Evolutionary conservation across 805 yeast species (phyloP), one percentile per base, ranked within the genome.

Genomic region (Starmera dryadoides): DNA sequence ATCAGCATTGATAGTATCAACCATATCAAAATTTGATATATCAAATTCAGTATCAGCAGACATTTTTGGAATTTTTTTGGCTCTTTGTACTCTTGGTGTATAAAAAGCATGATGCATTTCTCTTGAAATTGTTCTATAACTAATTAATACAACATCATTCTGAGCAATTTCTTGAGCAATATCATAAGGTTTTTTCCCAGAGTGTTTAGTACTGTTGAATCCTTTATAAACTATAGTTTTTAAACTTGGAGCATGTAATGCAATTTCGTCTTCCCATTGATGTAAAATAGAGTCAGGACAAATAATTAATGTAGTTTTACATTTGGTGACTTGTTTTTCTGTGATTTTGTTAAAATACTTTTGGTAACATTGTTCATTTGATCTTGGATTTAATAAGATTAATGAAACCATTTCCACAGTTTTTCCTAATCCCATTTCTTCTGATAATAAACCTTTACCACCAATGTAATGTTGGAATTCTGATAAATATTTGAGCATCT

Each of bases 391-490:
- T 36, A 79, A 52, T 2, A 78, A 53, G 0, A 83, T 61, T 30
- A 91, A 62, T 0, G 95, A 68, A 2, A 86, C 66, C 12, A 88
- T 67, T 56, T 93, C 98, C 4, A 93, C 79, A 0, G 98, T 91
- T 54, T 93, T 93, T 0, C 98, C 98, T 7, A 93, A 69, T 0
- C 98, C 98, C 98, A 93, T 93, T 59, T 93, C 98, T 52, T 91
- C 98, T 1, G 93, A 83, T 26, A 93, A 58, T 7, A 93, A 62
- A 0, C 94, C 96, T 14, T 17, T 25, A 3, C 53, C 53, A 3
- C 39, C 34, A 2, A 34, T 28, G 4, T 40, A 34, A 1, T 5
- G 15, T 37, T 71, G 68, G 1, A 49, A 38, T 0, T 23, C 34
- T 2, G 43, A 21, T 7, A 65, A 40, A 37, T 52, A 63, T 4